Conservation (phyloP, 495 filamentous ascomycete genomes). For the Daldinia concentrica region DNA sequence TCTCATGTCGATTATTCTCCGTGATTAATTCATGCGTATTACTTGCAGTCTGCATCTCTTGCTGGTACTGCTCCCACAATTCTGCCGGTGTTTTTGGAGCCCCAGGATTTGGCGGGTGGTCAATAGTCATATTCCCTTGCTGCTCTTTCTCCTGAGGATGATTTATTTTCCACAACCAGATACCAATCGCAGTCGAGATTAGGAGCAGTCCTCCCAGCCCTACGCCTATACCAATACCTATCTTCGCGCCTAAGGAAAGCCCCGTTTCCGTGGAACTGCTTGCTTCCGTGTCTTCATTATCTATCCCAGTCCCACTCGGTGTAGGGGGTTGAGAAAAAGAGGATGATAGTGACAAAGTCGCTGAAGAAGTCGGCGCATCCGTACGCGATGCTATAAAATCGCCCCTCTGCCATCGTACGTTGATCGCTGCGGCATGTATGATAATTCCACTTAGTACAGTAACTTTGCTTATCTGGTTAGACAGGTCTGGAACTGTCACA, state of each 20-base stretch:
- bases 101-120: neutral
- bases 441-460: neutral
- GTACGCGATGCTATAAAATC: neutral
- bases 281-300: neutral
- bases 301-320: neutral
- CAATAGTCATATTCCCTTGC: neutral
- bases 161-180: neutral
- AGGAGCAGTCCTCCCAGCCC: neutral
- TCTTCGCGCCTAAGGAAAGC: neutral
- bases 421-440: conserved; percentile 18
- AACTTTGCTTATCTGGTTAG: neutral
- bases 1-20: neutral
- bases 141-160: neutral
- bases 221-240: neutral
- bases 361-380: neutral
- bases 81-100: conserved; percentile 1
- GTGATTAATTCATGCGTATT: conserved; percentile 17
- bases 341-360: neutral
- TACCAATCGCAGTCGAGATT: neutral
- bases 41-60: conserved; percentile 7
- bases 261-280: neutral
- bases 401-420: neutral
- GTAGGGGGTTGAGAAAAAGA: neutral
- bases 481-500: neutral
- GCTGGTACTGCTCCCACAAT: conserved; percentile 14